Conservation (phyloP, 352 stramenopile species). For the Albugo laibachii region DNA sequence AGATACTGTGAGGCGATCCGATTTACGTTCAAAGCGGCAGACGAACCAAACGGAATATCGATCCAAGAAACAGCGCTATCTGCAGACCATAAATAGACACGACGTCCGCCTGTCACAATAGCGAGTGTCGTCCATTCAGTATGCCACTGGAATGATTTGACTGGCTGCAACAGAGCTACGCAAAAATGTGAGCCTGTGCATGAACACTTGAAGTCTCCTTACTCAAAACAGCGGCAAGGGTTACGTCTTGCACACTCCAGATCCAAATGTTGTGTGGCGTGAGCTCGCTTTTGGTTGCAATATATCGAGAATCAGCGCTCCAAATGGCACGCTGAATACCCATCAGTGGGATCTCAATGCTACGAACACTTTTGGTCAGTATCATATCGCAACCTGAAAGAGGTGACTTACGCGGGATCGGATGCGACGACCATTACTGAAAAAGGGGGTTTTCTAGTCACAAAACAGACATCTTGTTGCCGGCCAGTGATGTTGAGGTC, state of each 20-base stretch:
- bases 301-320: conserved; percentile 43
- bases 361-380: conserved; percentile 7
- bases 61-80: conserved; percentile 44
- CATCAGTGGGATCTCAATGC: conserved; percentile 50
- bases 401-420: conserved; percentile 36
- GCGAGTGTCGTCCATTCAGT: conserved; percentile 22
- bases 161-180: conserved; percentile 35
- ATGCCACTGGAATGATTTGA: conserved; percentile 48
- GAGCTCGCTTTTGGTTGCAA: conserved; percentile 59
- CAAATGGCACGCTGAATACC: conserved; percentile 41
- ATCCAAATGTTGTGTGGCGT: conserved; percentile 78
- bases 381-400: background rate
- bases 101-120: conserved; percentile 32
- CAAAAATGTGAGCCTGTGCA: background rate
- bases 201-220: background rate
- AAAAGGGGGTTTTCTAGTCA: conserved; percentile 42
- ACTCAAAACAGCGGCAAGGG: conserved; percentile 44
- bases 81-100: conserved; percentile 45
- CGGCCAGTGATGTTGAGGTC: conserved; percentile 12
- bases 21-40: background rate
- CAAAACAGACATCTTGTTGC: conserved; percentile 38
- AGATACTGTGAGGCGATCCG: background rate
- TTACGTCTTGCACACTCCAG: conserved; percentile 28
- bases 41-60: conserved; percentile 28
- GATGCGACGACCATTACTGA: conserved; percentile 39